Conservation (phyloP, 2,329 filamentous ascomycete species). For the Hyphodiscus sp. region DNA sequence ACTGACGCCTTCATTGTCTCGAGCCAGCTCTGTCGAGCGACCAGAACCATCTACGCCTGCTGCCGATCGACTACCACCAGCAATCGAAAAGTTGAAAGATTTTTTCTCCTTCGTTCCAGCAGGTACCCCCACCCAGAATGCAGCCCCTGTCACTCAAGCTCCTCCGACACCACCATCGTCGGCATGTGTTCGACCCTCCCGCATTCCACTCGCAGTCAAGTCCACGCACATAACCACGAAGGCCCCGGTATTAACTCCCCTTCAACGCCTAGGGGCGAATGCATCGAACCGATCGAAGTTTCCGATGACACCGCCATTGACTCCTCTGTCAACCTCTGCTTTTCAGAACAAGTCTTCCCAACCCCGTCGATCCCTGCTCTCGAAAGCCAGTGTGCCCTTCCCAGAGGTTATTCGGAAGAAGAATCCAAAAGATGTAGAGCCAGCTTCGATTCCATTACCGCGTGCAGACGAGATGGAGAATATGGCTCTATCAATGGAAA, state of each 20-base stretch:
- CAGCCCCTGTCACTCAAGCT: conserved; percentile 2
- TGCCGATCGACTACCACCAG: neutral
- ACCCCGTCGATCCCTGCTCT: conserved; percentile 13
- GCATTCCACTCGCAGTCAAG: conserved; percentile 26
- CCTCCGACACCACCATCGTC: conserved; percentile 21
- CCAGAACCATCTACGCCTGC: conserved; percentile 16
- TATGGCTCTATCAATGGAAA: conserved; percentile 8
- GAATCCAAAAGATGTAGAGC: conserved; percentile 17
- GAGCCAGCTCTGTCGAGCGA: conserved; percentile 18
- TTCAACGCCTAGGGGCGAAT: conserved; percentile 27
- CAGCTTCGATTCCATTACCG: conserved; percentile 33
- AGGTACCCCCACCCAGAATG: conserved; percentile 13
- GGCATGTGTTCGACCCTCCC: conserved; percentile 14
- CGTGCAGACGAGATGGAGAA: conserved; percentile 20
- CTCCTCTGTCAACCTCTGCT: conserved; percentile 8
- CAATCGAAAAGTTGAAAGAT: conserved; percentile 13
- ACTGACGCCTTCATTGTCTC: conserved; percentile 18
- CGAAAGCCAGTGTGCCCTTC: conserved; percentile 19
- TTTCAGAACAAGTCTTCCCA: conserved; percentile 1
- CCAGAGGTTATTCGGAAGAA: conserved; percentile 18
- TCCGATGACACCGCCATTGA: conserved; percentile 25
- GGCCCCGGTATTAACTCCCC: conserved; percentile 20
- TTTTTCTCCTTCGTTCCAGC: conserved; percentile 18
- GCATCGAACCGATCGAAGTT: conserved; percentile 19
- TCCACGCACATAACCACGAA: conserved; percentile 6